A percentile compares a stretch with the other conserved stretches of the same genome.
Evolutionary conservation across 805 yeast species (phyloP).

Genomic region (Candida sanyiensis): DNA sequence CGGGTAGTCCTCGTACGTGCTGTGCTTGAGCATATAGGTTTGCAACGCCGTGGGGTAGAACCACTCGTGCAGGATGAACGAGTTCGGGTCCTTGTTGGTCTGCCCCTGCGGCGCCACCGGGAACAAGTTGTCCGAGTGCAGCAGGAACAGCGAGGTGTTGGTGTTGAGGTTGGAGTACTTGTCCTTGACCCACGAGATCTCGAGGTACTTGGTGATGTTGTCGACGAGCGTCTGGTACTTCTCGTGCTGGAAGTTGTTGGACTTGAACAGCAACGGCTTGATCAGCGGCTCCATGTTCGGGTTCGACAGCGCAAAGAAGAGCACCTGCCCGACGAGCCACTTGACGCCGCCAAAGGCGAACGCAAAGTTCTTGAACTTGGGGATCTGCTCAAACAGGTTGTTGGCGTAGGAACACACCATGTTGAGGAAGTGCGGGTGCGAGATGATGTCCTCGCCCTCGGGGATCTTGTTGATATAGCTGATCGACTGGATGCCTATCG

Average conservation of each 20-base stretch:
- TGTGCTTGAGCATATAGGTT: conserved; percentile 7
- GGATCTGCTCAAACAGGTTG: conserved; percentile 12
- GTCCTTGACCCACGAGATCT: conserved; percentile 12
- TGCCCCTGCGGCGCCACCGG: background rate
- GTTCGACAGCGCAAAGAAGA: conserved; percentile 10
- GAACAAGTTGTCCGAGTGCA: conserved; percentile 9
- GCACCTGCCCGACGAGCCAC: conserved; percentile 15
- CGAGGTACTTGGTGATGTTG: conserved; percentile 9
- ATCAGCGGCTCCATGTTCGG: conserved; percentile 9
- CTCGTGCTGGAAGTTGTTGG: conserved; percentile 6
- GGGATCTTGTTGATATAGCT: conserved; percentile 10
- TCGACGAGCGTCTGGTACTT: conserved; percentile 6
- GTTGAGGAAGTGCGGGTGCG: conserved; percentile 10
- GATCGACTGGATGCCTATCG: conserved; percentile 10
- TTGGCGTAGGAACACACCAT: conserved; percentile 16
- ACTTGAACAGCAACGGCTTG: conserved; percentile 12
- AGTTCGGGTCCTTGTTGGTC: background rate
- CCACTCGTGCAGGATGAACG: conserved; percentile 11
- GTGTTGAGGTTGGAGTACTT: conserved; percentile 1
- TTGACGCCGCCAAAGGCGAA: conserved; percentile 16
- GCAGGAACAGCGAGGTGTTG: conserved; percentile 5
- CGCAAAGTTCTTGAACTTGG: conserved; percentile 12
- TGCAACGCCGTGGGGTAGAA: conserved; percentile 15
- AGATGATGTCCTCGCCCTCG: conserved; percentile 8
- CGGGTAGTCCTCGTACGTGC: conserved; percentile 9